Percentiles rank a stretch among this genome's conserved stretches.
Conservation (phyloP, 2,329 filamentous ascomycete genomes). For the Thielaviopsis euricoi region DNA sequence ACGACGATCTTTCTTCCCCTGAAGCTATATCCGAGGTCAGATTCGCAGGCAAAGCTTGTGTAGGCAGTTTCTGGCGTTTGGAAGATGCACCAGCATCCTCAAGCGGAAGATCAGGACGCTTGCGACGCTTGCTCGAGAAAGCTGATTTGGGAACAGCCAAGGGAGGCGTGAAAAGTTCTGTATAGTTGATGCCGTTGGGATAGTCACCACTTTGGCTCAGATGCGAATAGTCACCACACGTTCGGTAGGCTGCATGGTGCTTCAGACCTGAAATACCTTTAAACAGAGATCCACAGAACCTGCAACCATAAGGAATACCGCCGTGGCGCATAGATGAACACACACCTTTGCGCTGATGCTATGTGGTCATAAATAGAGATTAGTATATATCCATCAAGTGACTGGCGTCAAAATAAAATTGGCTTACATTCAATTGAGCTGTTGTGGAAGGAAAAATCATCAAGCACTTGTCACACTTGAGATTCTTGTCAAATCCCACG, state of each 20-base stretch:
- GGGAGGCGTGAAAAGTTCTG: neutral
- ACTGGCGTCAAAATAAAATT: neutral
- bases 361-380: neutral
- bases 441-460: slow-evolving; percentile 10
- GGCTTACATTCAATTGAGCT: slow-evolving; percentile 12
- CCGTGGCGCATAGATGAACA: slow-evolving; percentile 16
- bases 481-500: neutral
- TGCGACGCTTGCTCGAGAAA: neutral
- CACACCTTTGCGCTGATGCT: slow-evolving; percentile 22
- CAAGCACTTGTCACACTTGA: slow-evolving; percentile 12
- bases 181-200: neutral
- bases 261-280: slow-evolving; percentile 23
- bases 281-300: slow-evolving; percentile 23
- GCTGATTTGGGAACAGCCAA: neutral
- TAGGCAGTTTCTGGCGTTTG: neutral
- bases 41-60: neutral
- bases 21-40: neutral
- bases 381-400: slow-evolving; percentile 10
- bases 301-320: slow-evolving; percentile 22
- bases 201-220: neutral
- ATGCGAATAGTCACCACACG: slow-evolving; percentile 28
- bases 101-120: neutral
- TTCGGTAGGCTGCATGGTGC: slow-evolving; percentile 28
- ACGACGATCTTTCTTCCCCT: too few species aligned
- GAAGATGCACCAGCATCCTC: neutral